Conservation (phyloP, 1,139 yeast species). For the Pneumocystis murina region DNA sequence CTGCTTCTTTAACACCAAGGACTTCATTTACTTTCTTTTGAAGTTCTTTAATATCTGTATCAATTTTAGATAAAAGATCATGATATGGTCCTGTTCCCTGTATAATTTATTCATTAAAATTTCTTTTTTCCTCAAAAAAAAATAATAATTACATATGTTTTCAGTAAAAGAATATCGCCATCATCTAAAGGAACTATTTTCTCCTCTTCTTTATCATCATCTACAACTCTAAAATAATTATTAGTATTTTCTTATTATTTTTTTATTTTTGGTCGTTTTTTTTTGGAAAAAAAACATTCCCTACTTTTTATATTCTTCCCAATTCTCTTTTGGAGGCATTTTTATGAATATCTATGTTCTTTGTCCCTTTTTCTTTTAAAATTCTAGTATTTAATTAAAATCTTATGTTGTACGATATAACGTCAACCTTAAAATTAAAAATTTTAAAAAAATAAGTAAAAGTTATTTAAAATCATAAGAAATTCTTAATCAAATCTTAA, state of each 20-base stretch:
- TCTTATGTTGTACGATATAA: background rate
- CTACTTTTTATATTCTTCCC: conserved; percentile 72
- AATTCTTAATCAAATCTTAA: background rate
- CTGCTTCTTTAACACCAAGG: conserved; percentile 43
- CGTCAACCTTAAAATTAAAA: background rate
- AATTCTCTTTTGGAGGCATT: conserved; percentile 81
- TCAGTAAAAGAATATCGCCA: conserved; percentile 91
- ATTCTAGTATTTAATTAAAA: background rate
- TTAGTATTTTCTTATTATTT: background rate
- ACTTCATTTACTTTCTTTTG: conserved; percentile 73
- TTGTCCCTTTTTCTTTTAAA: background rate
- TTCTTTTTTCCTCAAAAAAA: background rate
- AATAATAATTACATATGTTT: conserved; percentile 44
- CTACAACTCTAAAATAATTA: conserved; percentile 33
- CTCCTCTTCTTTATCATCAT: conserved; percentile 43
- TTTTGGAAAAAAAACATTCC: conserved; percentile 35
- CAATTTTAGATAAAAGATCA: conserved; percentile 58
- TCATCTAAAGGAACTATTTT: conserved; percentile 80
- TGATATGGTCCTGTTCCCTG: conserved; percentile 93
- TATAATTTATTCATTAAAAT: background rate
- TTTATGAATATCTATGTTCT: background rate
- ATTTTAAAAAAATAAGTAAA: background rate
- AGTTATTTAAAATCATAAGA: background rate
- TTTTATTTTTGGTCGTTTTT: background rate
- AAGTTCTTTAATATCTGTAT: conserved; percentile 67